Percentiles rank a stretch among this genome's conserved stretches.
phyloP scores from a whole-genome alignment of 345 rosid species.

The Eucalyptus curtisii region DNA sequence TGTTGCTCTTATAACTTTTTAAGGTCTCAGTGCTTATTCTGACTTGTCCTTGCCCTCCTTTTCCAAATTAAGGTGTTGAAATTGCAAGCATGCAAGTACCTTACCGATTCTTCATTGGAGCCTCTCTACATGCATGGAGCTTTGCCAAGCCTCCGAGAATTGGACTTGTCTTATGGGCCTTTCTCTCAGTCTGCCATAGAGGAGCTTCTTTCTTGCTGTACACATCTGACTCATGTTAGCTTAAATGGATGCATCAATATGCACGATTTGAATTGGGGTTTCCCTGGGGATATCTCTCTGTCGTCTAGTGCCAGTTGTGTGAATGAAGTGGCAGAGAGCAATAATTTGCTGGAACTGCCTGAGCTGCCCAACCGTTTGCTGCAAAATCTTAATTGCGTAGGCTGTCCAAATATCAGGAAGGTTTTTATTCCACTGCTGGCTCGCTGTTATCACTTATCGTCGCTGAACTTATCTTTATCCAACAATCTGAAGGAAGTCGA shows the following conservation, averaged over 20 bases:
- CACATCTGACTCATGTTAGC: conserved; percentile 87
- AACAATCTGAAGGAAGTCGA: conserved; percentile 84
- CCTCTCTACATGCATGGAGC: conserved; percentile 86
- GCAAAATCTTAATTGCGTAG: conserved; percentile 89
- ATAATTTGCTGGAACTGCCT: conserved; percentile 11
- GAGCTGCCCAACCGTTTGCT: conserved; percentile 60
- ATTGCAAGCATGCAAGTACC: conserved; percentile 97
- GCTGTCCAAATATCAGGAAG: conserved; percentile 87
- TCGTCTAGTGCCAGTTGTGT: conserved; percentile 7
- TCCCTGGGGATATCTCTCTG: conserved; percentile 27
- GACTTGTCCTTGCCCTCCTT: neutral
- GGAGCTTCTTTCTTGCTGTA: conserved; percentile 89
- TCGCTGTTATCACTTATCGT: conserved; percentile 57
- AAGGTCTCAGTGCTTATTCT: neutral
- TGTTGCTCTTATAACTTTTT: neutral
- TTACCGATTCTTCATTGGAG: conserved; percentile 75
- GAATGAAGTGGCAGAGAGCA: conserved; percentile 5
- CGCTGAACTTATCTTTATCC: conserved; percentile 79
- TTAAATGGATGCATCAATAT: conserved; percentile 88
- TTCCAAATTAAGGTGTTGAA: conserved; percentile 49
- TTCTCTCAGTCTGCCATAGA: conserved; percentile 88
- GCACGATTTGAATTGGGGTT: conserved; percentile 95
- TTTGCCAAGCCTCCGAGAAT: conserved; percentile 63
- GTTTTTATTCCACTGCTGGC: conserved; percentile 77
- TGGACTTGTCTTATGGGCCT: conserved; percentile 93